Evolutionary conservation across 345 rosid species (phyloP).

Genomic region (Camelina hispida): DNA sequence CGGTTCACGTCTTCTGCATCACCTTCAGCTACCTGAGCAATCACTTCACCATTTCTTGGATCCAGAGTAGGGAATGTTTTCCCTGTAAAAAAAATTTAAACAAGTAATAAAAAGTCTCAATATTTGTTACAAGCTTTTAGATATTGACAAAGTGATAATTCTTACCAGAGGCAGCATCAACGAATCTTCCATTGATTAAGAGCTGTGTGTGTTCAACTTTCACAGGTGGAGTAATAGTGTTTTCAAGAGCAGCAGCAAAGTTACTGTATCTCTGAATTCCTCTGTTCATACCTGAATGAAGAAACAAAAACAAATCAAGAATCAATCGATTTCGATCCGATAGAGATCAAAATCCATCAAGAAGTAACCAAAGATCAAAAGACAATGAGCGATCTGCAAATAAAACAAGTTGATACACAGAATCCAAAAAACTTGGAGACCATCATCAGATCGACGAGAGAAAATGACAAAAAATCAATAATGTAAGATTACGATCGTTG

Average conservation of each 20-base stretch:
- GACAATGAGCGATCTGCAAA: neutral
- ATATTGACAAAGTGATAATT: neutral
- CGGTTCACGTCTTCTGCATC: conserved; percentile 48
- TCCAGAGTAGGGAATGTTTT: conserved; percentile 48
- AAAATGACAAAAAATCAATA: neutral
- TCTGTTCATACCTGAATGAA: conserved; percentile 56
- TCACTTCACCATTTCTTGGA: conserved; percentile 49
- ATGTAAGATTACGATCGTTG: neutral
- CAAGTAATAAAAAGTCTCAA: neutral
- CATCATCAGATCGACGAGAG: conserved; percentile 4
- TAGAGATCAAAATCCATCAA: conserved; percentile 1
- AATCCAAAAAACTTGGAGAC: conserved; percentile 5
- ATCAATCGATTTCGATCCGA: neutral
- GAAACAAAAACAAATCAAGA: neutral
- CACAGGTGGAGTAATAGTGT: conserved; percentile 68
- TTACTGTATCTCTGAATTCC: conserved; percentile 60
- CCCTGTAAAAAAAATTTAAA: conserved; percentile 32
- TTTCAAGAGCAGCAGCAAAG: conserved; percentile 52
- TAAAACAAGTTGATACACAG: neutral
- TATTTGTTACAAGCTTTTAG: neutral
- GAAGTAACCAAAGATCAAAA: neutral
- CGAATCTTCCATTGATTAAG: conserved; percentile 73
- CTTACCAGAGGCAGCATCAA: conserved; percentile 87
- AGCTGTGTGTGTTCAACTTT: conserved; percentile 65
- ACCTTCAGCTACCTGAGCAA: conserved; percentile 50